Conservation (phyloP, 2,329 filamentous ascomycete genomes). For the Phialemonium atrogriseum region DNA sequence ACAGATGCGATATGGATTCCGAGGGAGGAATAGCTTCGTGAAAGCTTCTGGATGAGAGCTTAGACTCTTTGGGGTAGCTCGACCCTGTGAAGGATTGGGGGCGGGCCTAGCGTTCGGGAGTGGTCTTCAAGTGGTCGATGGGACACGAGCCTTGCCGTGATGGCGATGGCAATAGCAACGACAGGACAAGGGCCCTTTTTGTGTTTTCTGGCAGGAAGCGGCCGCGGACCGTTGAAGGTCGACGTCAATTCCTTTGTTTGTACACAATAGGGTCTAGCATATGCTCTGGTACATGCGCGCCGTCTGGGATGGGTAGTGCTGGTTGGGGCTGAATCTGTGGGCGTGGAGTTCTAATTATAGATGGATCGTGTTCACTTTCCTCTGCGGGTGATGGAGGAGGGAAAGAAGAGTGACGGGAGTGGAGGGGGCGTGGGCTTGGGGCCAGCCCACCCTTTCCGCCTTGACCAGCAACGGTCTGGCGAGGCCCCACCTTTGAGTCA, state of each 20-base stretch:
- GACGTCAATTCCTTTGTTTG: conserved; percentile 15
- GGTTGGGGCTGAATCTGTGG: conserved; percentile 6
- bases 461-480: too few species aligned
- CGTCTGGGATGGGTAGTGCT: conserved; percentile 1
- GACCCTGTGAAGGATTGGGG: too few species aligned
- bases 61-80: too few species aligned
- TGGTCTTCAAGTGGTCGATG: too few species aligned
- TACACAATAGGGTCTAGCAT: conserved; percentile 4
- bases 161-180: conserved; percentile 12
- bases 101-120: too few species aligned
- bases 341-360: conserved; percentile 7
- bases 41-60: too few species aligned
- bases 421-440: too few species aligned
- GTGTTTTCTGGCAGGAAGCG: conserved; percentile 11
- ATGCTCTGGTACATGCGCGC: conserved; percentile 1
- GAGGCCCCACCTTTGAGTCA: too few species aligned
- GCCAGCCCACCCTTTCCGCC: too few species aligned
- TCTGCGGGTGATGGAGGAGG: conserved; percentile 2
- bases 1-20: too few species aligned
- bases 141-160: conserved; percentile 4
- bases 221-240: conserved; percentile 10
- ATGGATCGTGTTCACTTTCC: conserved; percentile 6
- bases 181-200: conserved; percentile 15
- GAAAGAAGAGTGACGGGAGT: conserved; percentile 3
- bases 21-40: too few species aligned